Evolutionary conservation across 495 filamentous ascomycete genomes (phyloP).

Genomic region (Xylaria acuta): DNA sequence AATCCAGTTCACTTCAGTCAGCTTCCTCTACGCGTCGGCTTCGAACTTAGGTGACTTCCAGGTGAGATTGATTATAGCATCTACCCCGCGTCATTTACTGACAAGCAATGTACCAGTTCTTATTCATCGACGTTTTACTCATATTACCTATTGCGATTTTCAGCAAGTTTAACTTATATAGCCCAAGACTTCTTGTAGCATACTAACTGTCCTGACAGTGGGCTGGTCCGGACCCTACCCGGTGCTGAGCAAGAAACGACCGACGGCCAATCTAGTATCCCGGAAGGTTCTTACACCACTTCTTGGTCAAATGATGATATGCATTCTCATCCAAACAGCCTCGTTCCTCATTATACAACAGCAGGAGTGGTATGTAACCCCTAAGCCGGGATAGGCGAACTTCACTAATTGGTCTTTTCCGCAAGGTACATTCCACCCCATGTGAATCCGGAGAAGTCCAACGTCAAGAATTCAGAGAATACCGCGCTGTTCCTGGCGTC

Average conservation of each 20-base stretch:
- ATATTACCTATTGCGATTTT: conserved; percentile 97
- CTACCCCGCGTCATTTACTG: conserved; percentile 14
- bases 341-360: conserved; percentile 72
- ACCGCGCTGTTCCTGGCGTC: conserved; percentile 87
- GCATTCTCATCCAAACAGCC: conserved; percentile 76
- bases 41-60: conserved; percentile 98
- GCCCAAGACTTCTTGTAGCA: background rate
- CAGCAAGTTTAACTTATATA: conserved; percentile 50
- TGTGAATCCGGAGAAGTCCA: conserved; percentile 74
- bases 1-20: conserved; percentile 98
- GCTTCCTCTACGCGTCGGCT: conserved; percentile 93
- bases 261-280: conserved; percentile 91
- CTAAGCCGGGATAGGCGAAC: background rate
- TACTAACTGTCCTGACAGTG: conserved; percentile 59
- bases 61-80: conserved; percentile 46
- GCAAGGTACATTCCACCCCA: conserved; percentile 79
- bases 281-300: conserved; percentile 91
- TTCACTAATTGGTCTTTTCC: background rate
- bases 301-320: conserved; percentile 85
- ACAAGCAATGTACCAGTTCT: conserved; percentile 61
- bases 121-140: conserved; percentile 91
- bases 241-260: conserved; percentile 78
- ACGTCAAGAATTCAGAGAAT: conserved; percentile 90
- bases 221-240: conserved; percentile 91
- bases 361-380: conserved; percentile 72